Percentiles rank a stretch among this genome's conserved stretches.
Conservation (phyloP, 352 stramenopile species). For the Globisporangium acanthophoron region DNA sequence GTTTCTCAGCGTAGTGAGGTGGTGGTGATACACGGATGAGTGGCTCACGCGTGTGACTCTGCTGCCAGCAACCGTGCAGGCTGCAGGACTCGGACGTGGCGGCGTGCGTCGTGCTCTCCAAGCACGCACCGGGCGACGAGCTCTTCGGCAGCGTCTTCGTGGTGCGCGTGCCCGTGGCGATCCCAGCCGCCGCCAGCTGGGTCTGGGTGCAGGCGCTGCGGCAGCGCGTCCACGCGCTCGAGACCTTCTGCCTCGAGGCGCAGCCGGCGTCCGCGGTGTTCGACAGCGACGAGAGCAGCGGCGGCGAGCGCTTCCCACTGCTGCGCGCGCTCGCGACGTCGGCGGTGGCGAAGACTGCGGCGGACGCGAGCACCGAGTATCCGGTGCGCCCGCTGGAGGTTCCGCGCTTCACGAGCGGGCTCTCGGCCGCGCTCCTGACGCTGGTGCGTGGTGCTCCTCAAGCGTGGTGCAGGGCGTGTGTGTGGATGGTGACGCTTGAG, state of each 20-base stretch:
- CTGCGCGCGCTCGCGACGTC: constrained; percentile 44
- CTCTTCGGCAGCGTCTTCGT: constrained; percentile 30
- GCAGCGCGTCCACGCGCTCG: constrained; percentile 30
- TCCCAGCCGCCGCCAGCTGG: constrained; percentile 42
- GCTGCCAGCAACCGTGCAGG: constrained; percentile 20
- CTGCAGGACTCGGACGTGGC: constrained; percentile 15
- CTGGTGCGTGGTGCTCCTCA: constrained; percentile 26
- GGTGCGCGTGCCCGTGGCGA: constrained; percentile 32
- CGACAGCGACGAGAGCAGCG: constrained; percentile 25
- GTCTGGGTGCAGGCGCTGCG: constrained; percentile 38
- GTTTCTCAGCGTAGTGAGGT: background rate
- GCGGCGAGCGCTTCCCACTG: constrained; percentile 25
- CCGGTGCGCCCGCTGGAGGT: constrained; percentile 43
- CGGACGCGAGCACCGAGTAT: constrained; percentile 20
- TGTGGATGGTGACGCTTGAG: background rate
- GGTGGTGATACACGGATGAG: background rate
- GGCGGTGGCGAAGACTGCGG: constrained; percentile 9
- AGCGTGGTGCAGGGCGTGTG: background rate
- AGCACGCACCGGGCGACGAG: constrained; percentile 22
- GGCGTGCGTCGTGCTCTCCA: constrained; percentile 35
- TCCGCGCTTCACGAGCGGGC: constrained; percentile 45
- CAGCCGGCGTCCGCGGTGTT: constrained; percentile 50
- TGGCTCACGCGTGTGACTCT: background rate
- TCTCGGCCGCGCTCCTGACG: constrained; percentile 53
- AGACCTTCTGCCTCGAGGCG: constrained; percentile 57